Evolutionary conservation across 176 grass and related monocot species (phyloP).

Genomic region (Zoysia japonica): DNA sequence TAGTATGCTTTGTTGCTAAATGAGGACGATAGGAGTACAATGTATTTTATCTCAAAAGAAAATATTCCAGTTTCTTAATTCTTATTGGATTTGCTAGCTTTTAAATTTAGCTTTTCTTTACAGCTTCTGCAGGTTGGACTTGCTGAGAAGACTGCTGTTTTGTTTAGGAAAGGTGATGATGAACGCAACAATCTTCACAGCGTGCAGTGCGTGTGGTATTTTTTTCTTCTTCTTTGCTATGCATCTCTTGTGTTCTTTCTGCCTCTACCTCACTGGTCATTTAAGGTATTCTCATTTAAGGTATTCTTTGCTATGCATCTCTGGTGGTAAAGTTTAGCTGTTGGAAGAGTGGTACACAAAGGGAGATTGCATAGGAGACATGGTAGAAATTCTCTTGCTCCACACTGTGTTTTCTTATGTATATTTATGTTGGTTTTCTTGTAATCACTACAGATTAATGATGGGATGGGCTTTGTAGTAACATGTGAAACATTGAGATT

Average conservation of each 20-base stretch:
- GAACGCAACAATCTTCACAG: slow-evolving; percentile 99
- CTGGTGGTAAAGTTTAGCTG: too few relatives aligned
- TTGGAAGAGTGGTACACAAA: too few relatives aligned
- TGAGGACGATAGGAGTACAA: not conserved
- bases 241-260: slow-evolving; percentile 9
- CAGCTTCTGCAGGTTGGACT: slow-evolving; percentile 64
- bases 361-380: too few relatives aligned
- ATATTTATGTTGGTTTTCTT: slow-evolving; percentile 89
- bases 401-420: slow-evolving; percentile 94
- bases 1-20: too few relatives aligned
- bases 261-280: slow-evolving; percentile 25
- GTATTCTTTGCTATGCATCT: too few relatives aligned
- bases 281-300: slow-evolving; percentile 78
- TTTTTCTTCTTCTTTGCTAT: not conserved
- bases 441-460: slow-evolving; percentile 89
- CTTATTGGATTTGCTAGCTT: not conserved
- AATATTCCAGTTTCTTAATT: not conserved
- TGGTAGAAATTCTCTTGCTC: slow-evolving; percentile 77
- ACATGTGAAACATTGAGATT: slow-evolving; percentile 21
- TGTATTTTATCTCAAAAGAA: not conserved
- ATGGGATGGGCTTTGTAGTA: slow-evolving; percentile 25
- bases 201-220: slow-evolving; percentile 99
- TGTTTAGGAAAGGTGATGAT: slow-evolving; percentile 97
- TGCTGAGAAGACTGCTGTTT: slow-evolving; percentile 95
- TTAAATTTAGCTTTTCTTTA: slow-evolving; percentile 17